Conservation (phyloP, 2,329 filamentous ascomycete genomes). For the Penicillium glabrum region DNA sequence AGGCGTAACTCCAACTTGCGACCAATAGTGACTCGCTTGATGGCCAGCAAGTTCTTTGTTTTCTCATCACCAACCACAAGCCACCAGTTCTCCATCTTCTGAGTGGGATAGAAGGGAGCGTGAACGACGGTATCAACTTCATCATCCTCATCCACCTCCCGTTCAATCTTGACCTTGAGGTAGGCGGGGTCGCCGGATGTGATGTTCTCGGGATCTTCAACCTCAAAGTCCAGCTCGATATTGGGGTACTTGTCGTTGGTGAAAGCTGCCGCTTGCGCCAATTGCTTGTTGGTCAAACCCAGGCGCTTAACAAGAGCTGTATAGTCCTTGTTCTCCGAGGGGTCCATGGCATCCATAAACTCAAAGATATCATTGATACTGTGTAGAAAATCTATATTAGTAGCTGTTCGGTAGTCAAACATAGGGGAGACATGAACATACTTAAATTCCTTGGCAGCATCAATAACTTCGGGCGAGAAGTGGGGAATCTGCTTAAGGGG, state of each 20-base stretch:
- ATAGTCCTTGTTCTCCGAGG: slow-evolving; percentile 84
- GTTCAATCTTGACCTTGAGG: slow-evolving; percentile 79
- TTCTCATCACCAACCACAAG: slow-evolving; percentile 91
- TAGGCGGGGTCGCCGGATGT: slow-evolving; percentile 78
- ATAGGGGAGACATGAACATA: slow-evolving; percentile 44
- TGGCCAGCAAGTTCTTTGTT: slow-evolving; percentile 81
- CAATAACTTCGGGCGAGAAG: slow-evolving; percentile 79
- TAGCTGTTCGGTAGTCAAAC: slow-evolving; percentile 21
- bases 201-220: slow-evolving; percentile 78
- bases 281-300: slow-evolving; percentile 74
- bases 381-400: slow-evolving; percentile 22
- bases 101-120: slow-evolving; percentile 87
- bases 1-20: slow-evolving; percentile 74
- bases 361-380: slow-evolving; percentile 93
- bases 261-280: slow-evolving; percentile 87
- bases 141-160: slow-evolving; percentile 73
- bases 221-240: slow-evolving; percentile 83
- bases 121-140: slow-evolving; percentile 83
- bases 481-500: slow-evolving; percentile 97
- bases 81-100: slow-evolving; percentile 99
- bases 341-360: slow-evolving; percentile 99
- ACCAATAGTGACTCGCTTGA: slow-evolving; percentile 90
- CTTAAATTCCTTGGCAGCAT: slow-evolving; percentile 76
- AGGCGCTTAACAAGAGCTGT: slow-evolving; percentile 73
- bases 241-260: slow-evolving; percentile 97